Conservation (phyloP, 164 flowering plant species). For the Vitis rupestris region DNA sequence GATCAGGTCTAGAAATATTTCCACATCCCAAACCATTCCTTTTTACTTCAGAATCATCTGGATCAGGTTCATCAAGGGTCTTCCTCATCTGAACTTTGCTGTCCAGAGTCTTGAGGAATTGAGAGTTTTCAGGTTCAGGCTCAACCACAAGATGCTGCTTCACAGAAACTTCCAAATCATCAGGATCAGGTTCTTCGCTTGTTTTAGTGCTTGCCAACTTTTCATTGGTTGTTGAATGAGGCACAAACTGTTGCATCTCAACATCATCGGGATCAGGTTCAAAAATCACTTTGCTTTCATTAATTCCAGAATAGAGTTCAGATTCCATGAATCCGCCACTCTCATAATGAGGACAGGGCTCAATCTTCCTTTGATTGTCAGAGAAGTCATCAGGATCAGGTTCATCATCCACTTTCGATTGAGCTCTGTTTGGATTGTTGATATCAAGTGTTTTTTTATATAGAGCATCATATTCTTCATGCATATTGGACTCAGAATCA, state of each 20-base stretch:
- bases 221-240: conserved; percentile 5
- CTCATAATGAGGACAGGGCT: conserved; percentile 45
- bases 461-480: conserved; percentile 14
- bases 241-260: conserved; percentile 11
- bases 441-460: conserved; percentile 4
- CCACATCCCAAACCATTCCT: background rate
- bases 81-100: conserved; percentile 1
- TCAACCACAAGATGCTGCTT: conserved; percentile 5
- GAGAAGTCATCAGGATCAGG: conserved; percentile 37
- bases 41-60: conserved; percentile 25
- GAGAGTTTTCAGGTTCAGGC: conserved; percentile 24
- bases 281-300: conserved; percentile 4
- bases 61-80: conserved; percentile 37
- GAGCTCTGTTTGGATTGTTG: conserved; percentile 5
- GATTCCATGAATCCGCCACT: conserved; percentile 23
- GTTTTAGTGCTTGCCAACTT: conserved; percentile 9
- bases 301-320: conserved; percentile 14
- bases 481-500: conserved; percentile 24
- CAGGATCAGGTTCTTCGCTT: conserved; percentile 36
- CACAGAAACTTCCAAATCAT: conserved; percentile 21
- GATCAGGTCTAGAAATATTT: conserved; percentile 2
- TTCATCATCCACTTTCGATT: conserved; percentile 12
- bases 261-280: conserved; percentile 24
- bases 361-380: conserved; percentile 16
- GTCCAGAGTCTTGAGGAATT: conserved; percentile 7